Conservation (phyloP, 2,329 filamentous ascomycete species). For the Botrytis pseudocinerea region DNA sequence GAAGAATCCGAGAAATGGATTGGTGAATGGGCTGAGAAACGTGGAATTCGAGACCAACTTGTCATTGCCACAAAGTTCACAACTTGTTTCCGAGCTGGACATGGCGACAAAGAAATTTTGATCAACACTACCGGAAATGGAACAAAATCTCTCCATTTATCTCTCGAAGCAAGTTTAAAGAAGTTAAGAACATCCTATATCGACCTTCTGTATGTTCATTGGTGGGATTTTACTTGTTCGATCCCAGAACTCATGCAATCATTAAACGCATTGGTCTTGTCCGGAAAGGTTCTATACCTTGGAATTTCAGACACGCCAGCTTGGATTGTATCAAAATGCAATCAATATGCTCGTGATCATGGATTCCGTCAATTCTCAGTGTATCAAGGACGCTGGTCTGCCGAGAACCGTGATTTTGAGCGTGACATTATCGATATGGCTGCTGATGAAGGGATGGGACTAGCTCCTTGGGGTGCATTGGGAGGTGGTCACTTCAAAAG, state of each 20-base stretch:
- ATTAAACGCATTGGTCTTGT: slow-evolving; percentile 58
- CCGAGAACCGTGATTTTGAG: slow-evolving; percentile 63
- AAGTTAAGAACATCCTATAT: slow-evolving; percentile 69
- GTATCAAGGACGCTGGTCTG: slow-evolving; percentile 67
- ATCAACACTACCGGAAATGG: slow-evolving; percentile 59
- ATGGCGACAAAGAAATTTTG: slow-evolving; percentile 38
- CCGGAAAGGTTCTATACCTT: slow-evolving; percentile 67
- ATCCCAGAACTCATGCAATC: slow-evolving; percentile 69
- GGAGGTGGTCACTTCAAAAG: slow-evolving; percentile 53
- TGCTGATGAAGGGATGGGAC: slow-evolving; percentile 56
- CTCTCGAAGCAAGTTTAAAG: slow-evolving; percentile 55
- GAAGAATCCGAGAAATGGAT: slow-evolving; percentile 65
- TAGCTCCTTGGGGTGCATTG: slow-evolving; percentile 57
- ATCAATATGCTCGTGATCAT: slow-evolving; percentile 68
- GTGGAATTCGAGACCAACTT: slow-evolving; percentile 62
- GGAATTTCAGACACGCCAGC: slow-evolving; percentile 69
- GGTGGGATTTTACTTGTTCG: slow-evolving; percentile 67
- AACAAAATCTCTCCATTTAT: slow-evolving; percentile 59
- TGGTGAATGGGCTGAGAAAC: slow-evolving; percentile 68
- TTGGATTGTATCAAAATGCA: slow-evolving; percentile 66
- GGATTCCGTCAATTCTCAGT: slow-evolving; percentile 70
- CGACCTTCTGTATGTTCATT: slow-evolving; percentile 64
- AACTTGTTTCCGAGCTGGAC: slow-evolving; percentile 38
- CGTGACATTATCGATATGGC: slow-evolving; percentile 63
- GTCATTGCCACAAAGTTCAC: slow-evolving; percentile 66